phyloP scores from a whole-genome alignment of 495 filamentous ascomycete species.

The Trichodelitschia bisporula region DNA sequence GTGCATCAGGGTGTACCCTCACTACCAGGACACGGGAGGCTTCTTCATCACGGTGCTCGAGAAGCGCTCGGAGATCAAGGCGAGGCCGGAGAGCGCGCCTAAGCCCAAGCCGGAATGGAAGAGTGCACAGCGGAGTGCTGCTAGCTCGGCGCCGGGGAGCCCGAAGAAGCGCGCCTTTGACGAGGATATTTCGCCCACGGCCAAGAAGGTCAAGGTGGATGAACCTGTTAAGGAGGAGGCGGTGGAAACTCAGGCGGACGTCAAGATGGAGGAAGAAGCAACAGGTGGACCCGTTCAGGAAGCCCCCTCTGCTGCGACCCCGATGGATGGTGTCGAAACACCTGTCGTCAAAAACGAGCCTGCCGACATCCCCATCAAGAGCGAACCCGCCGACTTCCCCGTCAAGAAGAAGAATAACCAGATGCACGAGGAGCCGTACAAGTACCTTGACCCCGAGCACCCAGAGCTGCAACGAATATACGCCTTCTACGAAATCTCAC shows the following conservation, averaged over 20 bases:
- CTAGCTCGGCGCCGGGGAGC: slow-evolving; percentile 21
- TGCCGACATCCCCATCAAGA: neutral
- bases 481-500: slow-evolving; percentile 57
- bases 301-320: neutral
- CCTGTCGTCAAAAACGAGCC: neutral
- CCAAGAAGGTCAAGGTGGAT: no score
- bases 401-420: slow-evolving; percentile 14
- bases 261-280: no score
- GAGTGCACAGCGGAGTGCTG: slow-evolving; percentile 5
- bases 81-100: slow-evolving; percentile 44
- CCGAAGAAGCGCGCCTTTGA: neutral
- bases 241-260: neutral
- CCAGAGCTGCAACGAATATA: slow-evolving; percentile 48
- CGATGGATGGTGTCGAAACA: neutral
- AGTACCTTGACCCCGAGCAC: slow-evolving; percentile 51
- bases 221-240: neutral
- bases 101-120: slow-evolving; percentile 19
- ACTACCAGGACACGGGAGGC: slow-evolving; percentile 83
- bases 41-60: slow-evolving; percentile 94
- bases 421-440: slow-evolving; percentile 72
- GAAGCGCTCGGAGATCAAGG: slow-evolving; percentile 70
- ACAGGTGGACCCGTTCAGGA: no score
- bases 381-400: slow-evolving; percentile 7
- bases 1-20: slow-evolving; percentile 82
- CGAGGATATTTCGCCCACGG: neutral